Evolutionary conservation across 2,329 filamentous ascomycete genomes (phyloP).

Genomic region (Botrytis galanthina): DNA sequence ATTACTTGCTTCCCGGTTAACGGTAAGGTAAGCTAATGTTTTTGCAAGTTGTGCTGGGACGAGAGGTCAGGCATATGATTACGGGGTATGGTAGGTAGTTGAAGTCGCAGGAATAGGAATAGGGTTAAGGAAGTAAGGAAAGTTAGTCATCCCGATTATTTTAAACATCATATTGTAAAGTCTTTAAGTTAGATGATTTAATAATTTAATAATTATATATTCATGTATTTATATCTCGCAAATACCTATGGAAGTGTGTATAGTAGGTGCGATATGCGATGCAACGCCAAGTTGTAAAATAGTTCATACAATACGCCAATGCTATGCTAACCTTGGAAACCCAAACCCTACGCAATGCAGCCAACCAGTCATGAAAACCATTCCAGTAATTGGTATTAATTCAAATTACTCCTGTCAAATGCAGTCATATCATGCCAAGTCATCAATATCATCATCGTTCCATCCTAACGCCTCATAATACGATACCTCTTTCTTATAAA

Average conservation of each 20-base stretch:
- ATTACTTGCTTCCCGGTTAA: background rate
- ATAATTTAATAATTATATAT: background rate
- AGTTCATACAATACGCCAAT: slow-evolving; percentile 10
- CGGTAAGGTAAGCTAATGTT: background rate
- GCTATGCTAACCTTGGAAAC: slow-evolving; percentile 16
- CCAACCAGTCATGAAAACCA: slow-evolving; percentile 7
- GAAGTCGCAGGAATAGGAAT: background rate
- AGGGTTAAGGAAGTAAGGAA: background rate
- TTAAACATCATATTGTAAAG: background rate
- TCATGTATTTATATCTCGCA: background rate
- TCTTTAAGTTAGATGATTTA: background rate
- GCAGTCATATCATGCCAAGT: slow-evolving; percentile 32
- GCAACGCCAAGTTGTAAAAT: background rate
- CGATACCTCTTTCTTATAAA: slow-evolving; percentile 30
- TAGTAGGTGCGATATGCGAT: background rate
- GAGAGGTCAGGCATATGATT: background rate
- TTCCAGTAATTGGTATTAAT: background rate
- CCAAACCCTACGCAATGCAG: slow-evolving; percentile 11
- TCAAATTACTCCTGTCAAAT: slow-evolving; percentile 25
- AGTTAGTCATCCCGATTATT: background rate
- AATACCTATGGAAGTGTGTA: background rate
- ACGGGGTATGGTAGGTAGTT: background rate
- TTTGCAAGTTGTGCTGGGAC: background rate
- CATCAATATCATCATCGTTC: slow-evolving; percentile 40
- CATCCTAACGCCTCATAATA: slow-evolving; percentile 41